phyloP scores from a whole-genome alignment of 2,329 filamentous ascomycete genomes.

The Cladosporium sp. region DNA sequence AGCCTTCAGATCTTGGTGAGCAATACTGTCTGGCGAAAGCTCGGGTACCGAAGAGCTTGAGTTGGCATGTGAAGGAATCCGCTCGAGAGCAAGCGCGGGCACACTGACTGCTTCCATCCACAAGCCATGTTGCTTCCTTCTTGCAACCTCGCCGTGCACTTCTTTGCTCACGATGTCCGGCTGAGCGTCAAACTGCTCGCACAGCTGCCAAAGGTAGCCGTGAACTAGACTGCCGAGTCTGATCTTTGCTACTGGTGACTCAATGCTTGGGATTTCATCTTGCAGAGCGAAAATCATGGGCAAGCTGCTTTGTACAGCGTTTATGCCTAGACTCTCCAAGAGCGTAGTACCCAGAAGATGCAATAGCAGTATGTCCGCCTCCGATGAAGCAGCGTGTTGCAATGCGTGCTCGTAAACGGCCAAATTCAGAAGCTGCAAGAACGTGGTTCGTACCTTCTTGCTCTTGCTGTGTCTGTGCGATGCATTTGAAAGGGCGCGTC shows the following conservation, averaged over 20 bases:
- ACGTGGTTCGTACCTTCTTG: conserved; percentile 64
- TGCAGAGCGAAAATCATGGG: conserved; percentile 90
- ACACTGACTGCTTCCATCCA: conserved; percentile 72
- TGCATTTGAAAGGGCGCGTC: conserved; percentile 69
- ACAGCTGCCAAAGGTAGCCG: conserved; percentile 82
- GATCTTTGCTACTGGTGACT: conserved; percentile 70
- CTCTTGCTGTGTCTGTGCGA: conserved; percentile 58
- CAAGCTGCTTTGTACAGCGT: conserved; percentile 74
- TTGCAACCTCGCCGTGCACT: conserved; percentile 74
- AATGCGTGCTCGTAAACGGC: conserved; percentile 86
- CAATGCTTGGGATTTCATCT: conserved; percentile 72
- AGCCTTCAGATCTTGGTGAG: conserved; percentile 67
- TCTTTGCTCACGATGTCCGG: conserved; percentile 67
- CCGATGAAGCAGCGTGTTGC: conserved; percentile 61
- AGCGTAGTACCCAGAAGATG: conserved; percentile 76
- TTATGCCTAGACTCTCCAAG: conserved; percentile 77
- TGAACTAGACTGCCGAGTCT: conserved; percentile 82
- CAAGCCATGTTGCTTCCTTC: conserved; percentile 71
- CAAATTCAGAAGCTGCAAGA: conserved; percentile 79
- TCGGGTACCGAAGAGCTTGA: conserved; percentile 13
- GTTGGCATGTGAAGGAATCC: conserved; percentile 4
- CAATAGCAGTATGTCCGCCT: conserved; percentile 71
- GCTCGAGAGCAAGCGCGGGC: conserved; percentile 11
- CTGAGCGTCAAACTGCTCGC: conserved; percentile 76
- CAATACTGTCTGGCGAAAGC: conserved; percentile 42